Percentiles rank a stretch among this genome's conserved stretches.
Conservation (phyloP, 148 eudicot species). For the Chenopodium album region DNA sequence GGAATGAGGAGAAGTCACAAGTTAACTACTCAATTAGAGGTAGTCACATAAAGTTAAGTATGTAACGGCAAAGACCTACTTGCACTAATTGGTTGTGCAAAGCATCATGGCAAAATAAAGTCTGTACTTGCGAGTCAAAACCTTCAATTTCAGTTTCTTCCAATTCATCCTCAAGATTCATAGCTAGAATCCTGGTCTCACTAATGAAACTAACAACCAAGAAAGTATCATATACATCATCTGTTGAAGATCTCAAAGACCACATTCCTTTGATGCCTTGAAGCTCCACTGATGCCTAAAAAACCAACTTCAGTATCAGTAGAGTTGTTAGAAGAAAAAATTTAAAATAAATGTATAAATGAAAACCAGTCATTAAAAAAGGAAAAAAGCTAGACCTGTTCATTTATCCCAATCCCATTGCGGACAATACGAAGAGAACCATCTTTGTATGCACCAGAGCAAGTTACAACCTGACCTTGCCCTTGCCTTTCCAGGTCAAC, state of each 20-base stretch:
- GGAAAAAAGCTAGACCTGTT: constrained; percentile 54
- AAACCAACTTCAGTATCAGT: constrained; percentile 11
- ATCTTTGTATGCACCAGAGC: constrained; percentile 98
- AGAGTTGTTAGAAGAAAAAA: background rate
- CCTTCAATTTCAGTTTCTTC: constrained; percentile 99
- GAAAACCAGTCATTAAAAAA: background rate
- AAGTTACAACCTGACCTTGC: constrained; percentile 99
- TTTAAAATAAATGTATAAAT: background rate
- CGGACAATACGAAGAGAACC: constrained; percentile 97
- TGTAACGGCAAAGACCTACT: constrained; percentile 36
- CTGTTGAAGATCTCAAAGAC: constrained; percentile 82
- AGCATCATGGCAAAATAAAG: constrained; percentile 94
- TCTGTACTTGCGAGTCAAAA: constrained; percentile 81
- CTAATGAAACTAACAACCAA: constrained; percentile 94
- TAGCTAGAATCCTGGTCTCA: constrained; percentile 92
- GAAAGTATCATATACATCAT: constrained; percentile 90
- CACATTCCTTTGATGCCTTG: constrained; percentile 99
- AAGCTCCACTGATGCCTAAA: constrained; percentile 95
- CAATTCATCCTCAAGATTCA: constrained; percentile 94
- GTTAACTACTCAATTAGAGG: background rate
- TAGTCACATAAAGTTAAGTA: background rate
- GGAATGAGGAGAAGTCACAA: background rate
- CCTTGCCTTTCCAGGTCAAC: constrained; percentile 99
- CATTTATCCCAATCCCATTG: constrained; percentile 96
- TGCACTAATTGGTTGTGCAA: constrained; percentile 86